Conservation (phyloP, 2,329 filamentous ascomycete genomes). For the Nakataea oryzae region DNA sequence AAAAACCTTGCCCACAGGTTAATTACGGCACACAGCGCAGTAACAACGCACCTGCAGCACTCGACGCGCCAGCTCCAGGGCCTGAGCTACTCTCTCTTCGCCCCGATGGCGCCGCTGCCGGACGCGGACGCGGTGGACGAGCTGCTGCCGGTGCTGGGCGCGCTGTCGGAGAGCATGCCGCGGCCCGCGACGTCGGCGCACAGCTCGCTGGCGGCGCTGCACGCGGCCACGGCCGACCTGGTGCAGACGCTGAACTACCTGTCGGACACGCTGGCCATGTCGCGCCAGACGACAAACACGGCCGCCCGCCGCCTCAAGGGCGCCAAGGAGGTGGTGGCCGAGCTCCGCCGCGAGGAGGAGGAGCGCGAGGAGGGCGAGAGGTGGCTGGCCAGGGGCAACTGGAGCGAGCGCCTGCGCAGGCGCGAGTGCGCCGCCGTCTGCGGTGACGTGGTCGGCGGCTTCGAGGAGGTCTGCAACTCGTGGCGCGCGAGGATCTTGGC, state of each 20-base stretch:
- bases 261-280: slow-evolving; percentile 90
- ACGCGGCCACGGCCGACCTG: slow-evolving; percentile 61
- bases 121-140: slow-evolving; percentile 56
- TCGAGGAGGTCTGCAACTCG: slow-evolving; percentile 79
- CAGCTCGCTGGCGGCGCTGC: slow-evolving; percentile 56
- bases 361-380: slow-evolving; percentile 69
- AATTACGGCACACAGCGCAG: slow-evolving; percentile 64
- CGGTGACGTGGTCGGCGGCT: slow-evolving; percentile 79
- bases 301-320: slow-evolving; percentile 71
- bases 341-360: slow-evolving; percentile 77
- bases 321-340: slow-evolving; percentile 75
- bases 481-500: slow-evolving; percentile 70
- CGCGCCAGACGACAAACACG: slow-evolving; percentile 73
- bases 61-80: slow-evolving; percentile 68
- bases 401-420: slow-evolving; percentile 65
- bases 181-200: slow-evolving; percentile 51
- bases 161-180: slow-evolving; percentile 57
- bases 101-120: slow-evolving; percentile 53
- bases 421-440: slow-evolving; percentile 80
- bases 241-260: slow-evolving; percentile 76
- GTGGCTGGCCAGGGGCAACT: slow-evolving; percentile 74
- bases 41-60: slow-evolving; percentile 64
- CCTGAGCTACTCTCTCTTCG: slow-evolving; percentile 59
- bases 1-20: slow-evolving; percentile 36
- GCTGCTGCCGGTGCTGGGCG: slow-evolving; percentile 56